Evolutionary conservation across 1,284 basidiomycete genomes (phyloP), one percentile per base, ranked within the genome.

Genomic region (Malassezia furfur): DNA sequence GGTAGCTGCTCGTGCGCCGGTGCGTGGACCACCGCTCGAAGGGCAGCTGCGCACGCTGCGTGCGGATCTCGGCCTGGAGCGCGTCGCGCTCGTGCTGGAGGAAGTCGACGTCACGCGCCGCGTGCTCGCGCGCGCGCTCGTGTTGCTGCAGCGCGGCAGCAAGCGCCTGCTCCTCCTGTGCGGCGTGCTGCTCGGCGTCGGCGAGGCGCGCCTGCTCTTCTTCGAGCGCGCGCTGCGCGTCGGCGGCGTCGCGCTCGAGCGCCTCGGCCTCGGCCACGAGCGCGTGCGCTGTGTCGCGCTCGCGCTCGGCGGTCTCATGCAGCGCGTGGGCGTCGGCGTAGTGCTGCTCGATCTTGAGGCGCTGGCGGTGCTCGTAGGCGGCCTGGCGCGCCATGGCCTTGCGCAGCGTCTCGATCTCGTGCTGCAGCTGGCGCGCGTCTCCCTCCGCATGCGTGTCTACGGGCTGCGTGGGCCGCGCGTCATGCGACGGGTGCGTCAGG

Each of bases 1-100:
- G 25, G 19, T 40, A 31, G 38, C 48, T 50, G 19, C 19, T 22
- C 15, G 48, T 34, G 39, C 48, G 38, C 17, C 48, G 48, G 12
- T 41, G 48, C 38, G n/a, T 10, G 10, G 30, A 17, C 38, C 38
- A 22, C 6, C 11, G 12, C 3, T 25, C 19, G 19, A 1, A 22
- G 17, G 38, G 21, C 9, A 40, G 19, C 19, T 7, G 38, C 21
- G 11, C 19, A 7, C 17, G 17, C 19, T 12, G 19, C 21, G 3
- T 8, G 2, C 21, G 21, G 14, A 48, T 28, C 28, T 48, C 47
- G 6, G 14, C 22, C 8, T 48, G 47, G 31, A 48, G 36, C 10
- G 47, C 35, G 1, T 30, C 36, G 38, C 38, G 38, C 21, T 40
- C 38, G 5, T 9, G 12, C 19, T 40, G 38, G 12, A 40, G 38